Evolutionary conservation across 352 stramenopile genomes (phyloP).

Genomic region (Phytophthora nicotianae): DNA sequence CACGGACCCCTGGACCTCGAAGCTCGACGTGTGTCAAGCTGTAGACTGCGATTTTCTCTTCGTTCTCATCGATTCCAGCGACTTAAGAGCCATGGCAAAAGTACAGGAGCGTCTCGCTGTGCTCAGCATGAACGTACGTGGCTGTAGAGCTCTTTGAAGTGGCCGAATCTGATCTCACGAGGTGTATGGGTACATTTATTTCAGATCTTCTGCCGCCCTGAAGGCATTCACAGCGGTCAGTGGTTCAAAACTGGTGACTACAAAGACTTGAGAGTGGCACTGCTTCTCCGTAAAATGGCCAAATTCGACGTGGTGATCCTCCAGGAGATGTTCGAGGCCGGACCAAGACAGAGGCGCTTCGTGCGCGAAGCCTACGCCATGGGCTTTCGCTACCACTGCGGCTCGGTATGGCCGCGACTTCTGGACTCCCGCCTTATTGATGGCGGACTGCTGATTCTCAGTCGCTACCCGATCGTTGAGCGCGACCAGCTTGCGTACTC

Average conservation of each 20-base stretch:
- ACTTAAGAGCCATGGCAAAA: slow-evolving; percentile 28
- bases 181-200: slow-evolving; percentile 6
- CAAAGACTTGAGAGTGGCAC: slow-evolving; percentile 71
- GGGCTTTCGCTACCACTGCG: slow-evolving; percentile 78
- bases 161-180: slow-evolving; percentile 3
- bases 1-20: slow-evolving; percentile 10
- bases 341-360: slow-evolving; percentile 59
- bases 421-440: slow-evolving; percentile 67
- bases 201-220: slow-evolving; percentile 78
- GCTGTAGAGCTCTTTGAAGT: slow-evolving; percentile 1
- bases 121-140: slow-evolving; percentile 72
- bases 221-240: slow-evolving; percentile 75
- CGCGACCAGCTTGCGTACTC: slow-evolving; percentile 65
- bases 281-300: slow-evolving; percentile 75
- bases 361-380: slow-evolving; percentile 55
- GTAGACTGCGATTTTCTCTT: neutral
- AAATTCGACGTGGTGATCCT: slow-evolving; percentile 78
- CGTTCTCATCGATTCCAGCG: neutral
- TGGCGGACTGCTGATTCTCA: slow-evolving; percentile 81
- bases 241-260: slow-evolving; percentile 77
- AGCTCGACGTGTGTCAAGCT: slow-evolving; percentile 10
- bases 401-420: slow-evolving; percentile 69
- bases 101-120: slow-evolving; percentile 60
- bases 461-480: slow-evolving; percentile 80
- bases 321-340: slow-evolving; percentile 83